Evolutionary conservation across 1,139 yeast species (phyloP).

Genomic region (Saccharomyces hybrid): DNA sequence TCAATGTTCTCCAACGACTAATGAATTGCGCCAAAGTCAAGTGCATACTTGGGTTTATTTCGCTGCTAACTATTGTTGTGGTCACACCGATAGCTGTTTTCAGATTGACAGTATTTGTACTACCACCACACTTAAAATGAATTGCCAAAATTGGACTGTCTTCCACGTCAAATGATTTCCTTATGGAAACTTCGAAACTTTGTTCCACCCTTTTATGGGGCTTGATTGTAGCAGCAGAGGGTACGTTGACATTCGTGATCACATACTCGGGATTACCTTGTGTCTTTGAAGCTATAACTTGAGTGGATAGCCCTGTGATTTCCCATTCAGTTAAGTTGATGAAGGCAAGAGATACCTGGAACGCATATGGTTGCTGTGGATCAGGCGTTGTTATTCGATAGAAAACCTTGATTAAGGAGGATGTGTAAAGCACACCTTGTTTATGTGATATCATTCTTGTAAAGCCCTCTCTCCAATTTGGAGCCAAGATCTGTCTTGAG

Average conservation of each 20-base stretch:
- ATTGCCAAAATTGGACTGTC: conserved; percentile 54
- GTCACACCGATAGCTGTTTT: conserved; percentile 63
- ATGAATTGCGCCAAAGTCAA: conserved; percentile 51
- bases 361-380: conserved; percentile 26
- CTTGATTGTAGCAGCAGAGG: conserved; percentile 43
- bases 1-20: conserved; percentile 68
- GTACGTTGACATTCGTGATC: conserved; percentile 41
- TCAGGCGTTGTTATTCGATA: conserved; percentile 42
- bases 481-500: conserved; percentile 36
- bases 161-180: conserved; percentile 39
- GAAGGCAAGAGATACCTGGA: conserved; percentile 40
- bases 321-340: conserved; percentile 50
- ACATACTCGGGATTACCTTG: conserved; percentile 46
- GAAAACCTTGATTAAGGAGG: conserved; percentile 61
- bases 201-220: conserved; percentile 44
- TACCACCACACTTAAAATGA: conserved; percentile 44
- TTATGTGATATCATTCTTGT: conserved; percentile 62
- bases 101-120: conserved; percentile 44
- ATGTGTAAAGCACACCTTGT: conserved; percentile 77
- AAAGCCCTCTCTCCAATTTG: conserved; percentile 78
- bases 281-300: conserved; percentile 20
- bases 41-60: conserved; percentile 48
- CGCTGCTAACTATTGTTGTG: conserved; percentile 41
- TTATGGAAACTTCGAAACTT: conserved; percentile 39
- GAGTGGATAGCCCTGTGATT: conserved; percentile 25